These are phyloP conservation scores for Choiromyces venosus DNA, from an alignment of 495 filamentous ascomycete species.

Conservation along the genomic window DNA sequence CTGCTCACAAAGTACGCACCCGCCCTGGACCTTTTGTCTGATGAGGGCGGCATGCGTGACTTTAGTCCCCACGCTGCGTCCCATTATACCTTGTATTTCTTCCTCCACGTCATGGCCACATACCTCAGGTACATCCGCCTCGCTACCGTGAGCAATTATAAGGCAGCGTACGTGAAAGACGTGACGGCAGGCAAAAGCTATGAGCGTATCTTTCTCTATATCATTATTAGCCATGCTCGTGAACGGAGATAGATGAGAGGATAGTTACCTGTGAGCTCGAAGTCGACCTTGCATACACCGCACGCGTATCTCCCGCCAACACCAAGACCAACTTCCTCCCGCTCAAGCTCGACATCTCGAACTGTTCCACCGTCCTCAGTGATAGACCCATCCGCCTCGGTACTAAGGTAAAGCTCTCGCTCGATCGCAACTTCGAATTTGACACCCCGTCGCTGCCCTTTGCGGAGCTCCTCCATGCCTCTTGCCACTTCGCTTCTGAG, in stretches of 20 bases:
- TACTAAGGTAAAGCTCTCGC: conserved; percentile 37
- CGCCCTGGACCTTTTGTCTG: conserved; percentile 61
- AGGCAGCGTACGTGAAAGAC: conserved; percentile 84
- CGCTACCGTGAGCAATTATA: conserved; percentile 46
- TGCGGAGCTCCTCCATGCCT: conserved; percentile 70
- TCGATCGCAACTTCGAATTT: conserved; percentile 65
- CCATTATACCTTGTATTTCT: conserved; percentile 41
- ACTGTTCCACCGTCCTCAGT: conserved; percentile 12
- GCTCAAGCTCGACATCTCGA: conserved; percentile 27
- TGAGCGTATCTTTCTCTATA: conserved; percentile 67
- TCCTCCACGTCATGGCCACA: conserved; percentile 23
- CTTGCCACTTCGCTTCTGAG: conserved; percentile 77
- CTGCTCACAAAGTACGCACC: conserved; percentile 50
- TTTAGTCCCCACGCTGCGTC: conserved; percentile 70
- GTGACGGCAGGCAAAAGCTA: conserved; percentile 89
- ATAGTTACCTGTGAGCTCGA: conserved; percentile 39
- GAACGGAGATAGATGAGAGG: conserved; percentile 48
- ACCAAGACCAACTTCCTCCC: conserved; percentile 36
- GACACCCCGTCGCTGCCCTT: conserved; percentile 73
- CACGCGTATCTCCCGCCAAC: conserved; percentile 44
- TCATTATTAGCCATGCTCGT: conserved; percentile 32
- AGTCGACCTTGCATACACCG: conserved; percentile 33
- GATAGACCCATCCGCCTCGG: conserved; percentile 22
- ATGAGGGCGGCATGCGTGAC: conserved; percentile 82
- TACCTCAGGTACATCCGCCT: conserved; percentile 42